phyloP scores from a whole-genome alignment of 1,139 yeast genomes.

The Geotrichum candidum region DNA sequence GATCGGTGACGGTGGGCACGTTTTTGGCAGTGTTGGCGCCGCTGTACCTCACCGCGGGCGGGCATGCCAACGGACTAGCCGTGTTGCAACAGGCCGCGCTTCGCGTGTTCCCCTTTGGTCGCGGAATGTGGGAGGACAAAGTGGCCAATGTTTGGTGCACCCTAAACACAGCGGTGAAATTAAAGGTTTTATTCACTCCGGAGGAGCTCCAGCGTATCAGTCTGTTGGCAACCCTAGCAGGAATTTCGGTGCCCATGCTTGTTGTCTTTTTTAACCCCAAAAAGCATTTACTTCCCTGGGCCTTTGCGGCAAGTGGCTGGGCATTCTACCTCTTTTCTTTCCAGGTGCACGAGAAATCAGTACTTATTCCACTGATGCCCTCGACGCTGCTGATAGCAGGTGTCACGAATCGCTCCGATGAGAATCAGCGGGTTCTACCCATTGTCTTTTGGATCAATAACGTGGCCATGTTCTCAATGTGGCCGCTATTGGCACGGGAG shows the following conservation, averaged over 20 bases:
- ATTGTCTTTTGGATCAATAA: constrained; percentile 85
- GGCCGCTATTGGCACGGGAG: constrained; percentile 80
- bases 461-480: constrained; percentile 75
- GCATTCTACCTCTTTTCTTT: constrained; percentile 85
- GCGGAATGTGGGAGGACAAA: constrained; percentile 97
- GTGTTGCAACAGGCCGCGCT: constrained; percentile 42
- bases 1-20: constrained; percentile 54
- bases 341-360: constrained; percentile 93
- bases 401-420: constrained; percentile 43
- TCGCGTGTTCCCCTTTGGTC: constrained; percentile 82
- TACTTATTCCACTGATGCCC: constrained; percentile 81
- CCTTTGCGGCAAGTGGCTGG: constrained; percentile 78
- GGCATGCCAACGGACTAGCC: constrained; percentile 32
- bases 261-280: constrained; percentile 47
- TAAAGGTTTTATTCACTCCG: constrained; percentile 50
- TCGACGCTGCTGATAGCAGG: constrained; percentile 61
- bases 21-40: constrained; percentile 56
- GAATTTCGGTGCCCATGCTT: constrained; percentile 63
- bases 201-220: constrained; percentile 59
- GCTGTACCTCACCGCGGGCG: constrained; percentile 39
- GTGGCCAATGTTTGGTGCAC: constrained; percentile 98
- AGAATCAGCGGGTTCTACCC: constrained; percentile 7
- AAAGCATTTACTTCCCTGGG: constrained; percentile 57
- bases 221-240: constrained; percentile 54
- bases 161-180: constrained; percentile 68